Percentiles rank a stretch among this genome's conserved stretches.
These are phyloP conservation scores for Silene noctiflora DNA, from an alignment of 179 eudicot species.

Conservation along the genomic window DNA sequence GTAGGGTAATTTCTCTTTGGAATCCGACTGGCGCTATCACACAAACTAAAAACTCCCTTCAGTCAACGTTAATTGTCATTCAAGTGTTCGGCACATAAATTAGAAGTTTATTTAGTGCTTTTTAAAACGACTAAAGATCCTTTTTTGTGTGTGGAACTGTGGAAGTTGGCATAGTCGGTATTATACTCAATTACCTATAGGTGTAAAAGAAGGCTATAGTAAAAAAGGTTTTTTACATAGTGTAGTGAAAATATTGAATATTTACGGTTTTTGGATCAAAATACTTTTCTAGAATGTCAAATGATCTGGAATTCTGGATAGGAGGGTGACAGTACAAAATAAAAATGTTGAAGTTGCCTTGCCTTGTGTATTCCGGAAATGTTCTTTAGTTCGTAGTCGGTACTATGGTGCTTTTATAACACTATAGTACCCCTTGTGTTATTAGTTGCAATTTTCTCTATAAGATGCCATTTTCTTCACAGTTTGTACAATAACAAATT, in stretches of 20 bases:
- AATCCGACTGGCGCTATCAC: constrained; percentile 14
- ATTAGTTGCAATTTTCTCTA: background rate
- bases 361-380: constrained; percentile 21
- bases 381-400: constrained; percentile 1
- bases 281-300: too few relatives aligned
- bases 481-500: background rate
- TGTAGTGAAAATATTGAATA: too few relatives aligned
- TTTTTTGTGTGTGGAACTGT: too few relatives aligned
- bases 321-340: too few relatives aligned
- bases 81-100: background rate
- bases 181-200: too few relatives aligned
- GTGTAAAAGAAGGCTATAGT: too few relatives aligned
- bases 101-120: background rate
- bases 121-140: background rate
- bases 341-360: background rate
- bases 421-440: background rate
- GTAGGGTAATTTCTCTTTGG: background rate
- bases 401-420: background rate
- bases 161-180: too few relatives aligned
- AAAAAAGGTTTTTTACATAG: too few relatives aligned
- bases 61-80: too few relatives aligned
- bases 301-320: too few relatives aligned
- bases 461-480: background rate
- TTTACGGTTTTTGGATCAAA: too few relatives aligned
- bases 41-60: background rate